Evolutionary conservation across 2,329 filamentous ascomycete genomes (phyloP).

Genomic region (Calonectria leucothoes): DNA sequence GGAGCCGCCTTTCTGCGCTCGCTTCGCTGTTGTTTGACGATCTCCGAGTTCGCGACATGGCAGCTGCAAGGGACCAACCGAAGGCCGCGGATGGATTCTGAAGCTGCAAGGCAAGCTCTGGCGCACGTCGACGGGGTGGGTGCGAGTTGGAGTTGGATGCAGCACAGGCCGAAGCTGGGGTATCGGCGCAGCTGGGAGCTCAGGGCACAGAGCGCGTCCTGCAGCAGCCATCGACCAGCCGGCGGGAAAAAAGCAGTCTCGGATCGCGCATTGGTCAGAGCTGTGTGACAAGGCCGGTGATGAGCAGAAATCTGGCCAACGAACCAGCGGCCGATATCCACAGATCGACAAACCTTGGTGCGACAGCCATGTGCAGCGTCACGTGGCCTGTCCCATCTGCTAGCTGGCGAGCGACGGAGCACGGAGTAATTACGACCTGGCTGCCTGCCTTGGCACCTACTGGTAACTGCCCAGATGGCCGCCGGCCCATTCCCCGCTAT

Average conservation of each 20-base stretch:
- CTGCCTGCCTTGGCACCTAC: no score
- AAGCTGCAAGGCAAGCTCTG: neutral
- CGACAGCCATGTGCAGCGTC: constrained; percentile 22
- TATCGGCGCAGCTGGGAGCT: neutral
- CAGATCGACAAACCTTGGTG: constrained; percentile 20
- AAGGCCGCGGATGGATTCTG: constrained; percentile 21
- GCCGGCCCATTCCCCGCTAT: constrained; percentile 1
- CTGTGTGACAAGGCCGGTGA: constrained; percentile 39
- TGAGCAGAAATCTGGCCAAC: constrained; percentile 19
- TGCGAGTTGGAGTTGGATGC: neutral
- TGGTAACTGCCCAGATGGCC: neutral
- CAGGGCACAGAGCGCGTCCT: constrained; percentile 9
- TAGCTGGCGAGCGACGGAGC: neutral
- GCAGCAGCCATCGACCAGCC: constrained; percentile 31
- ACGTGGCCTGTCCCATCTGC: constrained; percentile 28
- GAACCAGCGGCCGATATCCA: constrained; percentile 24
- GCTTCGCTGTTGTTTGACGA: constrained; percentile 24
- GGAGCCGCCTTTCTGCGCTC: constrained; percentile 18
- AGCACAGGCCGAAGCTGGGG: constrained; percentile 8
- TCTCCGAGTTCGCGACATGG: neutral
- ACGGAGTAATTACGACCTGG: no score
- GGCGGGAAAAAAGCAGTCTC: constrained; percentile 22
- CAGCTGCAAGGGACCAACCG: constrained; percentile 36
- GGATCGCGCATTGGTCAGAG: constrained; percentile 33
- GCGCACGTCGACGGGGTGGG: neutral